Conservation (phyloP, 192 early-diverging fungal species). For the Coemansia sp. region DNA sequence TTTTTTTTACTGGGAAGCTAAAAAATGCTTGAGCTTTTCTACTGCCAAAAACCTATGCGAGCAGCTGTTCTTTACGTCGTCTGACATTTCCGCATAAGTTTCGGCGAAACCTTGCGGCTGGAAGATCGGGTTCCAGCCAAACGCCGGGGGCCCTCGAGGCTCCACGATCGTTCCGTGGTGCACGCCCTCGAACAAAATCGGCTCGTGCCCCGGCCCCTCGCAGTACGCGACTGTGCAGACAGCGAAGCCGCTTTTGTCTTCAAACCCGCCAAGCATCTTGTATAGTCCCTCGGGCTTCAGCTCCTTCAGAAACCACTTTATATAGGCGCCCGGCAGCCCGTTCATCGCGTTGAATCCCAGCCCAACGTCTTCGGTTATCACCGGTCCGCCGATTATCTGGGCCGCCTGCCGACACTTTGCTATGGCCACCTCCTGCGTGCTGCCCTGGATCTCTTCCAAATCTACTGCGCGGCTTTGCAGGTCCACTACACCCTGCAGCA, state of each 20-base stretch:
- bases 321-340: conserved; percentile 83
- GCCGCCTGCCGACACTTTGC: conserved; percentile 82
- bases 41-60: conserved; percentile 83
- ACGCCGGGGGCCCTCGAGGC: conserved; percentile 74
- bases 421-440: conserved; percentile 67
- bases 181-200: conserved; percentile 83
- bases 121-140: conserved; percentile 98
- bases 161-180: conserved; percentile 80
- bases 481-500: conserved; percentile 66
- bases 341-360: conserved; percentile 94
- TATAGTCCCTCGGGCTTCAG: conserved; percentile 76
- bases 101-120: conserved; percentile 71
- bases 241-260: conserved; percentile 84
- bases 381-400: conserved; percentile 62
- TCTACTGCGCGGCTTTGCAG: conserved; percentile 72
- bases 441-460: conserved; percentile 92
- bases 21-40: conserved; percentile 61
- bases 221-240: conserved; percentile 91
- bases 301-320: conserved; percentile 92
- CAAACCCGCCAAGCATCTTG: conserved; percentile 81
- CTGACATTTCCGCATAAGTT: conserved; percentile 88
- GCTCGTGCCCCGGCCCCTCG: conserved; percentile 74
- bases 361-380: conserved; percentile 90
- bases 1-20: conserved; percentile 8
- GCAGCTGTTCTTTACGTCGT: conserved; percentile 81